Conservation (phyloP, 257 asterid species). For the Handroanthus guayacan region DNA sequence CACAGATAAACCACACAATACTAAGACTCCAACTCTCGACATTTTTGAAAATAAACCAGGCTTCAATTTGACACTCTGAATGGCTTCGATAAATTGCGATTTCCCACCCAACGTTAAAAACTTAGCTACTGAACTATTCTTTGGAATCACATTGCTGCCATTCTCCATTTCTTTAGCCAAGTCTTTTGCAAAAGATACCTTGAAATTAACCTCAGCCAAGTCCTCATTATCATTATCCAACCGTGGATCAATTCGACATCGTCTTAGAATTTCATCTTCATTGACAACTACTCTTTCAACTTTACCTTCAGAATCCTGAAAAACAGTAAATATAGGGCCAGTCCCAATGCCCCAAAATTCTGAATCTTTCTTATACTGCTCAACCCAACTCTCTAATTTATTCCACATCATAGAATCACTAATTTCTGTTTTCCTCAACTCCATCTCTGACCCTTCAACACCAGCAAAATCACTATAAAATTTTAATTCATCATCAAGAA, state of each 20-base stretch:
- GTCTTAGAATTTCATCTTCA: conserved; percentile 79
- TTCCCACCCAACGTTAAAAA: conserved; percentile 51
- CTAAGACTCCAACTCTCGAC: conserved; percentile 59
- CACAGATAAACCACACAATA: conserved; percentile 63
- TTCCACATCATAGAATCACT: conserved; percentile 70
- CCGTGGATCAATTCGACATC: conserved; percentile 55
- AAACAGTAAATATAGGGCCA: conserved; percentile 73
- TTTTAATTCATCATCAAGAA: conserved; percentile 37
- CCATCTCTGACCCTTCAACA: conserved; percentile 38
- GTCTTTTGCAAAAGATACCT: conserved; percentile 67
- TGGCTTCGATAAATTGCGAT: conserved; percentile 41
- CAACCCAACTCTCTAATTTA: conserved; percentile 84
- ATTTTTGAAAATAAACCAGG: conserved; percentile 52
- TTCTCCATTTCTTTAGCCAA: conserved; percentile 77
- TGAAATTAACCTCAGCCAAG: conserved; percentile 54
- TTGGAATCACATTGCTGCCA: conserved; percentile 62
- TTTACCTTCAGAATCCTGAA: conserved; percentile 64
- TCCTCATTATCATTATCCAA: conserved; percentile 49
- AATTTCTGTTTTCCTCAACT: conserved; percentile 42
- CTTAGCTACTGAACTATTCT: conserved; percentile 71
- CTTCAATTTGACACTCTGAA: conserved; percentile 39
- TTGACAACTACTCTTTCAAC: conserved; percentile 75
- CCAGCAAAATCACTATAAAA: conserved; percentile 40
- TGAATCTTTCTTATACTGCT: conserved; percentile 74
- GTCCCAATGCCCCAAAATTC: conserved; percentile 89